Evolutionary conservation across 805 yeast species (phyloP).

Genomic region (Myxozyma vanderwaltii): DNA sequence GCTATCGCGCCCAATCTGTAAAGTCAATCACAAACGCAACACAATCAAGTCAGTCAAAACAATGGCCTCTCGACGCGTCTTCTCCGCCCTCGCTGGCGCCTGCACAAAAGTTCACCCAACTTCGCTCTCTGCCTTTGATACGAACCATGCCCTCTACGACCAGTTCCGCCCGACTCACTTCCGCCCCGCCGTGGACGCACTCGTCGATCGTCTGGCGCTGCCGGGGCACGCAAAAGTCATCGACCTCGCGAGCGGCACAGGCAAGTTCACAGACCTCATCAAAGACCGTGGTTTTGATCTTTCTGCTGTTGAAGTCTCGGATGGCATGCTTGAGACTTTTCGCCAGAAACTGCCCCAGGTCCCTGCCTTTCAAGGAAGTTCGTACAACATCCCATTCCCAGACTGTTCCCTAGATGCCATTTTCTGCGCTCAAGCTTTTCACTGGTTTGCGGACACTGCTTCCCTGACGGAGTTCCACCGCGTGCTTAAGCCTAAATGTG

Average conservation of each 20-base stretch:
- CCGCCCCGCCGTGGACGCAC: conserved; percentile 47
- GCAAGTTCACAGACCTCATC: conserved; percentile 58
- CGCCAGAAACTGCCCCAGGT: conserved; percentile 51
- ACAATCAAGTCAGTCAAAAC: neutral
- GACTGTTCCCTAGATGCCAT: conserved; percentile 53
- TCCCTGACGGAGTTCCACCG: conserved; percentile 55
- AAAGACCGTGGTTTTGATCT: conserved; percentile 48
- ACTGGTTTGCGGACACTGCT: conserved; percentile 61
- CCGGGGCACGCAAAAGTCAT: conserved; percentile 36
- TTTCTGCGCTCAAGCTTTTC: conserved; percentile 63
- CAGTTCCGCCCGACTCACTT: conserved; percentile 55
- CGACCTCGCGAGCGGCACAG: conserved; percentile 66
- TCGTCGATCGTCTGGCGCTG: conserved; percentile 47
- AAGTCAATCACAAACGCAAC: neutral
- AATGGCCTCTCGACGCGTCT: conserved; percentile 1
- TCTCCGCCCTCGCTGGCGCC: neutral
- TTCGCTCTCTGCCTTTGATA: conserved; percentile 53
- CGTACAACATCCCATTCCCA: conserved; percentile 51
- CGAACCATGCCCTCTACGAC: conserved; percentile 57
- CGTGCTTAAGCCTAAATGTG: conserved; percentile 51
- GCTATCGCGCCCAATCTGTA: neutral
- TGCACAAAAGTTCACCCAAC: conserved; percentile 39
- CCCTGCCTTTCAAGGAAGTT: conserved; percentile 46
- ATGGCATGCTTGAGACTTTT: conserved; percentile 58
- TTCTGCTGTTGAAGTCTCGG: conserved; percentile 56